These are phyloP conservation scores for Rhynchospora breviuscula DNA, from an alignment of 176 grass and related monocot genomes.

Conservation along the genomic window DNA sequence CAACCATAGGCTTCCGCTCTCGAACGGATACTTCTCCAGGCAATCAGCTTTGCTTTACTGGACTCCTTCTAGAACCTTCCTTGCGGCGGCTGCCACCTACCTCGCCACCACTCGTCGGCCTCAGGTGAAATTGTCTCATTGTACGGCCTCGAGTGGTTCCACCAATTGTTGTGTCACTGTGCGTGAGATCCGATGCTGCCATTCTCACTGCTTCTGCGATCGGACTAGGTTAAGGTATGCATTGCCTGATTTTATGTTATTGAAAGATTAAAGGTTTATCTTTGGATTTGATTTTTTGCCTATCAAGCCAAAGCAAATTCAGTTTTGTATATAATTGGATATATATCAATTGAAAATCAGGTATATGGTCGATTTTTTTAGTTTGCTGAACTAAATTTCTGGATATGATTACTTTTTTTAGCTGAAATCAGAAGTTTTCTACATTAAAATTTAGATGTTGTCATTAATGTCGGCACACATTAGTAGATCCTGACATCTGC, in stretches of 20 bases:
- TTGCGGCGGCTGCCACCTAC: constrained; percentile 15
- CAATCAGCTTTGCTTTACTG: constrained; percentile 30
- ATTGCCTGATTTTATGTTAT: not conserved
- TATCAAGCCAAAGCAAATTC: not conserved
- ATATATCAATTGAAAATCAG: not conserved
- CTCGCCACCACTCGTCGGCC: constrained; percentile 16
- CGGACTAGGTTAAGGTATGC: not conserved
- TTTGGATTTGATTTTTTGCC: not conserved
- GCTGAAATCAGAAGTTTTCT: not conserved
- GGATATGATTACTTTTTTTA: not conserved
- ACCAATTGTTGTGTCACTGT: constrained; percentile 20
- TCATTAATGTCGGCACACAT: not conserved
- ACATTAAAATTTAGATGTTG: not conserved
- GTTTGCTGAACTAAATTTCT: not conserved
- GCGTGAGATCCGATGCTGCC: constrained; percentile 1
- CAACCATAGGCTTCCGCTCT: constrained; percentile 8
- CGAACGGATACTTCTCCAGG: constrained; percentile 45
- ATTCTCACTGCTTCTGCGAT: constrained; percentile 16
- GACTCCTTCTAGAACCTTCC: constrained; percentile 22
- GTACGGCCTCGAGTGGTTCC: not conserved
- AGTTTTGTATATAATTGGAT: not conserved
- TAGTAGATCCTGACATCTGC: not conserved
- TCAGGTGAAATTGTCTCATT: constrained; percentile 16
- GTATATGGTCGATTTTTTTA: not conserved
- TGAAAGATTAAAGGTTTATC: not conserved